Evolutionary conservation across 2,329 filamentous ascomycete genomes (phyloP).

Genomic region (Lasiodiplodia sp.): DNA sequence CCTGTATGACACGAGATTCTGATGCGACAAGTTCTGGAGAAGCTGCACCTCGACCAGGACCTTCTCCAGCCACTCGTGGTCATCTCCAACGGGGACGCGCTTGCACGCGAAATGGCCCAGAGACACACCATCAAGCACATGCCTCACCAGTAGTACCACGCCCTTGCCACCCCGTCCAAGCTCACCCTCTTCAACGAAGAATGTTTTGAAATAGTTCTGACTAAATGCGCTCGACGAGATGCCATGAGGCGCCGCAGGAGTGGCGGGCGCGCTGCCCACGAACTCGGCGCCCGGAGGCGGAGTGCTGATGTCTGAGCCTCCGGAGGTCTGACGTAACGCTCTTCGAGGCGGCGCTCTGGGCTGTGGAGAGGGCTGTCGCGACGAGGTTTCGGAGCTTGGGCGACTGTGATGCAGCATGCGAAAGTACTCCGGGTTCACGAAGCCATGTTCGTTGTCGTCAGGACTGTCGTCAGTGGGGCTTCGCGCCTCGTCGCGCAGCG

Average conservation of each 20-base stretch:
- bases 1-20: slow-evolving; percentile 94
- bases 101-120: slow-evolving; percentile 96
- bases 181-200: slow-evolving; percentile 88
- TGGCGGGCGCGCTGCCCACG: slow-evolving; percentile 53
- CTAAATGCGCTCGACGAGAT: slow-evolving; percentile 90
- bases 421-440: slow-evolving; percentile 93
- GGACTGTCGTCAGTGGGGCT: slow-evolving; percentile 43
- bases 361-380: slow-evolving; percentile 53
- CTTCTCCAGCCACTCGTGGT: slow-evolving; percentile 95
- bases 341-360: slow-evolving; percentile 54
- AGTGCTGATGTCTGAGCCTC: slow-evolving; percentile 41
- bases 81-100: slow-evolving; percentile 89
- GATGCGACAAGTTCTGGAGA: slow-evolving; percentile 88
- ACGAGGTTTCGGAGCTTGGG: slow-evolving; percentile 58
- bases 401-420: slow-evolving; percentile 79
- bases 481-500: slow-evolving; percentile 60
- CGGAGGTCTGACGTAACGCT: slow-evolving; percentile 50
- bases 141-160: slow-evolving; percentile 90
- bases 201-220: slow-evolving; percentile 89
- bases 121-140: slow-evolving; percentile 87
- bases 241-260: slow-evolving; percentile 59
- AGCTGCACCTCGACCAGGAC: slow-evolving; percentile 92
- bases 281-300: slow-evolving; percentile 60
- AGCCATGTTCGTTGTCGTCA: slow-evolving; percentile 64
- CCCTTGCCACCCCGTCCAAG: slow-evolving; percentile 92